Evolutionary conservation across 2,329 filamentous ascomycete species (phyloP).

Genomic region (Orbilia brochopaga): DNA sequence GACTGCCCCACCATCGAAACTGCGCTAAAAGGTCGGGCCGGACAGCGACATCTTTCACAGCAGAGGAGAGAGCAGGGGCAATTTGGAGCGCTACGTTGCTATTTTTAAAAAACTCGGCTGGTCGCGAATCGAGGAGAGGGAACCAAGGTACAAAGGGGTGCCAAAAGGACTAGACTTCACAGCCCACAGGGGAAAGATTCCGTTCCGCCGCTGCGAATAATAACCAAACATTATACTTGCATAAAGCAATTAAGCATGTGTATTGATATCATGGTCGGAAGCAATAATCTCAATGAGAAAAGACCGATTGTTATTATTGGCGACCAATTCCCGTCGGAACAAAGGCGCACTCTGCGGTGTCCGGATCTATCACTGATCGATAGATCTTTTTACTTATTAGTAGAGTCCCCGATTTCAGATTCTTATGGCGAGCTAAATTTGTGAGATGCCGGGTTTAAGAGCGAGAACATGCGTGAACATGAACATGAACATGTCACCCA

Average conservation of each 20-base stretch:
- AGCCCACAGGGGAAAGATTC: neutral
- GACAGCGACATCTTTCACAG: neutral
- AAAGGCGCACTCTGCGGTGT: too few relatives aligned
- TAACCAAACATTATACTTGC: neutral
- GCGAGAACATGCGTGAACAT: neutral
- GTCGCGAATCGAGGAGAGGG: neutral
- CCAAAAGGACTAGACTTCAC: neutral
- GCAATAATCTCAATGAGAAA: neutral
- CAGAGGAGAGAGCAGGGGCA: neutral
- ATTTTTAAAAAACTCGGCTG: constrained; percentile 10
- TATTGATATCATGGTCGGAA: neutral
- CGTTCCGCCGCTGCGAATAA: constrained; percentile 5
- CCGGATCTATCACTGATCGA: too few relatives aligned
- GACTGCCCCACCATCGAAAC: constrained; percentile 1
- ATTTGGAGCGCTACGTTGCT: neutral
- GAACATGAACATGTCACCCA: constrained; percentile 31
- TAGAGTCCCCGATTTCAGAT: neutral
- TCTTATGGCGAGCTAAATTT: neutral
- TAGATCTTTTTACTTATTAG: neutral
- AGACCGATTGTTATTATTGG: neutral
- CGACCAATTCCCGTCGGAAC: too few relatives aligned
- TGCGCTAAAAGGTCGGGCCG: neutral
- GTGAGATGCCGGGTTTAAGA: neutral
- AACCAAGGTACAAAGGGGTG: too few relatives aligned
- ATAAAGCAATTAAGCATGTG: neutral